Evolutionary conservation across 768 basidiomycete species (phyloP), one percentile per base, ranked within the genome.

Genomic region (Naganishia kalamii): DNA sequence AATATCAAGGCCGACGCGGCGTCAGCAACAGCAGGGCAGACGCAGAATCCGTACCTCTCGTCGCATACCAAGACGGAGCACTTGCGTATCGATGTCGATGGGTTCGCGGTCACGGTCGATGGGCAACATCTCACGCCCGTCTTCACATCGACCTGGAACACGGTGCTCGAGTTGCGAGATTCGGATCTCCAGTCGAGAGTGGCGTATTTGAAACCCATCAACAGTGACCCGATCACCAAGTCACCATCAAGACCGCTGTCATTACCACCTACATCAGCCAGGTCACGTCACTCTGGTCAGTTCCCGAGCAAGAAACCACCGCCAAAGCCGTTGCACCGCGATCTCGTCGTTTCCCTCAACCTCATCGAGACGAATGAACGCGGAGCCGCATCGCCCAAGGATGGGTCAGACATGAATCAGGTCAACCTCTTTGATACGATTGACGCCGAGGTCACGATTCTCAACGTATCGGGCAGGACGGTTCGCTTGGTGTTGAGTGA

Each of bases 111-210:
- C 7, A 57, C 54, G 27, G n/a, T n/a, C 12, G 43, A 46, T 37
- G 46, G 4, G 10, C 47, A 43, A 30, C 29, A 33, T 5, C 10
- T 64, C 30, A 64, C 50, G 4, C 40, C 40, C 3, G 37, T 21
- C 27, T 64, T 64, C 40, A 64, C 50, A 13, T 64, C 63, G 15
- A 64, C 63, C 13, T 64, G 63, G 63, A 64, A 64, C 33, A 64
- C 63, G 25, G 49, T 64, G 17, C 50, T 64, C 51, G 63, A 64
- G 41, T 41, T 64, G n/a, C 50, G 41, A 15, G 57, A 51, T 13
- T 27, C 63, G 35, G 51, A 52, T 13, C 12, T 37, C 19, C 35
- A 57, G 23, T 37, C 54, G 2, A 19, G 54, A 4, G 21, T 57
- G 27, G 54, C 54, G 5, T 6, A 23, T 2, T 37, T 57, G n/a